phyloP scores from a whole-genome alignment of 2,329 filamentous ascomycete genomes.

The Fusarium nodosum region DNA sequence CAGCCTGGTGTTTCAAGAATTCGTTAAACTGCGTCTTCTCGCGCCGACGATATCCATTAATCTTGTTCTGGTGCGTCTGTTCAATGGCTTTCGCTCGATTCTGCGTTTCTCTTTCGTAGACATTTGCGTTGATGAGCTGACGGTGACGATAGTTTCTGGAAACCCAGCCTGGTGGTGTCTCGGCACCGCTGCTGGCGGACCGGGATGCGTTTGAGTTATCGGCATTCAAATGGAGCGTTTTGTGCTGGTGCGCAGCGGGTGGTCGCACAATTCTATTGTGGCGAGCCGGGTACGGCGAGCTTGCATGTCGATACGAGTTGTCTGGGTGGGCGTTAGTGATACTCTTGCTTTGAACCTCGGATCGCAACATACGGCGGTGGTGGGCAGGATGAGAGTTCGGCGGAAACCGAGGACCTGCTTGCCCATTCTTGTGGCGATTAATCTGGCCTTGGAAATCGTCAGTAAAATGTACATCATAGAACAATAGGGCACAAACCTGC shows the following conservation, averaged over 20 bases:
- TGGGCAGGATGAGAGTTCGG: conserved; percentile 49
- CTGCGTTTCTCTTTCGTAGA: conserved; percentile 81
- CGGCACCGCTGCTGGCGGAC: conserved; percentile 55
- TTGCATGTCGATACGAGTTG: conserved; percentile 52
- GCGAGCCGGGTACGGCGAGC: conserved; percentile 53
- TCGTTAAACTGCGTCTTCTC: conserved; percentile 70
- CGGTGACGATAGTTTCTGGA: conserved; percentile 81
- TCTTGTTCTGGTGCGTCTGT: conserved; percentile 72
- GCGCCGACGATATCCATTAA: conserved; percentile 65
- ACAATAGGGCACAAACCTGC: conserved; percentile 58
- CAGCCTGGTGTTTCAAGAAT: conserved; percentile 52
- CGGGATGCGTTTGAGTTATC: conserved; percentile 56
- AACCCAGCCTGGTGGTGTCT: conserved; percentile 67
- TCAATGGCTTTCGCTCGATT: conserved; percentile 79
- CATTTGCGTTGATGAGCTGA: conserved; percentile 84
- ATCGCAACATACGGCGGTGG: conserved; percentile 55
- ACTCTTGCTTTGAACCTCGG: neutral
- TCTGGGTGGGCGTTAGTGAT: conserved; percentile 45
- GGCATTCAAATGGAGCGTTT: conserved; percentile 74
- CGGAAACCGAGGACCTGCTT: conserved; percentile 58
- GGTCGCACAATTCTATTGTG: conserved; percentile 56
- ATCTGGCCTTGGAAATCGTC: conserved; percentile 73
- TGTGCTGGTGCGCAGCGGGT: conserved; percentile 59
- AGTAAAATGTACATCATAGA: conserved; percentile 41
- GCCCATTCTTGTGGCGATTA: conserved; percentile 80